A percentile compares a stretch with the other conserved stretches of the same genome.
phyloP scores from a whole-genome alignment of 176 grass and related monocot species.

The Cocos nucifera region DNA sequence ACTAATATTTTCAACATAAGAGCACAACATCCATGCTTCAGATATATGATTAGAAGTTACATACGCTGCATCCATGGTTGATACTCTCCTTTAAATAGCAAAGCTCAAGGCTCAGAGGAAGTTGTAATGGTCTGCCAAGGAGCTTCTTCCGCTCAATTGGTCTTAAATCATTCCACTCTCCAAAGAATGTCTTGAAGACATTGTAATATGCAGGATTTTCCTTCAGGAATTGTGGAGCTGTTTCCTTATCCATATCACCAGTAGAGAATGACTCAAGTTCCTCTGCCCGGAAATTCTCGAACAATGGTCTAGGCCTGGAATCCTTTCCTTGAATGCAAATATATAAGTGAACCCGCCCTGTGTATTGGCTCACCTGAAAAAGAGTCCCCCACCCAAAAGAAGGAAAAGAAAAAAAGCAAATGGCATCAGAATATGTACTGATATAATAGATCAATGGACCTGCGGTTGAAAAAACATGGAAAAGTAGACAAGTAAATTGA shows the following conservation, averaged over 20 bases:
- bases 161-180: slow-evolving; percentile 73
- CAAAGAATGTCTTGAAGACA: slow-evolving; percentile 57
- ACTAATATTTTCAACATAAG: too few species aligned
- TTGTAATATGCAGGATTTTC: slow-evolving; percentile 56
- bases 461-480: too few species aligned
- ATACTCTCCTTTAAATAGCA: slow-evolving; percentile 69
- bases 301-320: slow-evolving; percentile 69
- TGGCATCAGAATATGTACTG: background rate
- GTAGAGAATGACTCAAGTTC: slow-evolving; percentile 52
- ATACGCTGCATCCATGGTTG: slow-evolving; percentile 47
- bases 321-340: slow-evolving; percentile 71
- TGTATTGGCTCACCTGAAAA: slow-evolving; percentile 73
- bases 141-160: slow-evolving; percentile 76
- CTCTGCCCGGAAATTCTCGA: slow-evolving; percentile 88
- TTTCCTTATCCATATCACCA: slow-evolving; percentile 23
- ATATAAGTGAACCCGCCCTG: slow-evolving; percentile 83
- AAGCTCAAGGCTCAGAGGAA: slow-evolving; percentile 77
- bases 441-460: too few species aligned
- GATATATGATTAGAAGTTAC: slow-evolving; percentile 17
- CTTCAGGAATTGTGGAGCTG: slow-evolving; percentile 39
- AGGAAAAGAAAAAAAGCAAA: slow-evolving; percentile 1
- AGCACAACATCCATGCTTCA: background rate
- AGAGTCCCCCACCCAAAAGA: background rate
- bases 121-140: slow-evolving; percentile 78
- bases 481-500: too few species aligned